Percentiles rank a stretch among this genome's conserved stretches.
phyloP scores from a whole-genome alignment of 345 rosid species.

The Ricinus communis region DNA sequence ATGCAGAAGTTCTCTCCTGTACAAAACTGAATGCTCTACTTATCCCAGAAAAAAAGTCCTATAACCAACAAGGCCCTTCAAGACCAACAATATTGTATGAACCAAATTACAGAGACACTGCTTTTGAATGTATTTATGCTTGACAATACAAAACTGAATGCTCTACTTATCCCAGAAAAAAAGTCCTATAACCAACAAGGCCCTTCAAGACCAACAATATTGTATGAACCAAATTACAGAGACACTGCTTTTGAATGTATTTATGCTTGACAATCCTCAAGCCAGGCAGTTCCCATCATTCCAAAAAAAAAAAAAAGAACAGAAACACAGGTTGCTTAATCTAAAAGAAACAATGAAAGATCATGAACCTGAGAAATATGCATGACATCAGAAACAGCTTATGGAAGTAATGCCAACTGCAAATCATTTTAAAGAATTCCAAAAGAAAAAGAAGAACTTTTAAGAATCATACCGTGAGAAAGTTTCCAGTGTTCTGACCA shows the following conservation, averaged over 20 bases:
- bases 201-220: not conserved
- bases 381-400: not conserved
- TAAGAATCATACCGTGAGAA: slow-evolving; percentile 55
- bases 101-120: not conserved
- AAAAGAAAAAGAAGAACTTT: not conserved
- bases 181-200: not conserved
- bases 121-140: not conserved
- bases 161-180: no score
- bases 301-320: not conserved
- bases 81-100: not conserved
- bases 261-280: not conserved
- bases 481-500: slow-evolving; percentile 84
- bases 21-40: no score
- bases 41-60: no score
- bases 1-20: not conserved
- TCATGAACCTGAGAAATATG: not conserved
- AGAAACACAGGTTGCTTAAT: not conserved
- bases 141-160: no score
- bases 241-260: not conserved
- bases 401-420: not conserved
- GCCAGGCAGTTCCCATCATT: not conserved
- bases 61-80: not conserved
- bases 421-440: not conserved
- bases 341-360: not conserved
- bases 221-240: not conserved